Evolutionary conservation across 306 rosid genomes (phyloP).

Genomic region (Cucumis hystrix): DNA sequence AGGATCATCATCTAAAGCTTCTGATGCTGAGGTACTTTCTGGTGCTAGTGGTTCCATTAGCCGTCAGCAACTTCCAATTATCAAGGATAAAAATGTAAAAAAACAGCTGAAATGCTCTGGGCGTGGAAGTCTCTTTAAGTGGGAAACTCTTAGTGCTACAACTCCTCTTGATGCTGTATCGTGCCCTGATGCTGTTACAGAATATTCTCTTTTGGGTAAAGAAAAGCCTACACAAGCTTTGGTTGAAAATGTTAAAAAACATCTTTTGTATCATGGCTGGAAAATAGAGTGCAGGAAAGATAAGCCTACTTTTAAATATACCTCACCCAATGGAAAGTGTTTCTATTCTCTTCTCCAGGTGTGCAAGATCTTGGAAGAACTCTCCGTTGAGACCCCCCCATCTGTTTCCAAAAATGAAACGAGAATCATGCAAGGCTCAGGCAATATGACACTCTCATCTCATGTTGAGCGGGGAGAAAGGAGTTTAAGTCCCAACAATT

Average conservation of each 20-base stretch:
- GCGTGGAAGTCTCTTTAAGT: not conserved
- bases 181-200: conserved; percentile 33
- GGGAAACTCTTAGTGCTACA: conserved; percentile 24
- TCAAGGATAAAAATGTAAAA: not conserved
- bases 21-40: conserved; percentile 14
- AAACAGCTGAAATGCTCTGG: conserved; percentile 3
- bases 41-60: not conserved
- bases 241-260: conserved; percentile 17
- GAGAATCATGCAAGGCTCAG: conserved; percentile 3
- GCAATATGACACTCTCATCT: conserved; percentile 3
- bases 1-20: not conserved
- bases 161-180: conserved; percentile 19
- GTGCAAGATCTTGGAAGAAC: conserved; percentile 23
- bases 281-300: conserved; percentile 23
- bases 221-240: not conserved
- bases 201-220: not conserved
- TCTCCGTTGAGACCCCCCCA: conserved; percentile 7
- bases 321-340: conserved; percentile 20
- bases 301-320: conserved; percentile 7
- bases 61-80: conserved; percentile 11
- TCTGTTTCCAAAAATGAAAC: conserved; percentile 13
- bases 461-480: conserved; percentile 11
- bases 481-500: conserved; percentile 9
- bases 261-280: conserved; percentile 65
- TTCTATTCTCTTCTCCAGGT: conserved; percentile 29